Base-by-base conservation (phyloP, 192 early-diverging fungal species). In the Backusella tuberculispora region DNA sequence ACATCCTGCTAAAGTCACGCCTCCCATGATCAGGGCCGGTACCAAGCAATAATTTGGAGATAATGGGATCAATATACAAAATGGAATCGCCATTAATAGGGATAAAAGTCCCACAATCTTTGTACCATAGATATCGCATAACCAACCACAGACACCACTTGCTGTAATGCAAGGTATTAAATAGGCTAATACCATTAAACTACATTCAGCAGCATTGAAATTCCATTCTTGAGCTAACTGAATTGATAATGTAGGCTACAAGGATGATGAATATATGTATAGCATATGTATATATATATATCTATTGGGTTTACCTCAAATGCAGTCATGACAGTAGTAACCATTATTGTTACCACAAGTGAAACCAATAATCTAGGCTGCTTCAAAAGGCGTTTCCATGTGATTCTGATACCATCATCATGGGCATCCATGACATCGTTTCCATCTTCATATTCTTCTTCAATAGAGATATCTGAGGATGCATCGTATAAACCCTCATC, bases 51-150 rank as follows among this genome's bases (percentile, higher is more conserved):
- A 42, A 21, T 67, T 68, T 9, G 78, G 76, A 44, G 71, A 15
- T 43, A 78, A 73, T 75, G 80, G 74, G 3, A 60, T 60, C 53
- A 60, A 2, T 24, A 60, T 60, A 13, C 78, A 76, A 12, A 60
- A 64, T 0, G 67, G 47, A 0, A 69, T 69, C 0, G 76, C 74
- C 60, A 81, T 53, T 4, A 79, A 56, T 4, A 81, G 71, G 1
- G 64, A 67, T 2, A 67, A 38, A 0, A 75, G 45, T 0, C 74
- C 79, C 29, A 86, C 83, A 65, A 80, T 75, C 69, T 83, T 86
- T 56, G 76, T 74, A 12, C 85, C 85, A 67, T 77, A 78, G 38
- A 73, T 73, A 73, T 86, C 85, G 12, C 81, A 83, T 64, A 83
- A 73, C 80, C 80, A 83, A 0, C 83, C 85, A 13, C 78, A 82